These are phyloP conservation scores for Yarrowia sp. DNA, from an alignment of 805 yeast species.

Conservation along the genomic window DNA sequence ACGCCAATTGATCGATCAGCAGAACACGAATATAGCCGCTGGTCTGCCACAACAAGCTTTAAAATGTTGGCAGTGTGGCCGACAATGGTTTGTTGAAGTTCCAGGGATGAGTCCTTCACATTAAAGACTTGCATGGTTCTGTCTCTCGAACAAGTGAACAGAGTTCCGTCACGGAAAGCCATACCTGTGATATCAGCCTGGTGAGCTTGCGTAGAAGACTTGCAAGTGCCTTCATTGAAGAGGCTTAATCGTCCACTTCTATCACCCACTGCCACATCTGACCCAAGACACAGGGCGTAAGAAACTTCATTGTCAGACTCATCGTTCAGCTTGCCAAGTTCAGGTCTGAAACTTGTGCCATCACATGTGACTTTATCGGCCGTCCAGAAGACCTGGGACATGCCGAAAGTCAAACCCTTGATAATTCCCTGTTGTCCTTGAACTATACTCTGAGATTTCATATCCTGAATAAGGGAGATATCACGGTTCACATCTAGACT, in stretches of 20 bases:
- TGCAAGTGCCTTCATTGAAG: background rate
- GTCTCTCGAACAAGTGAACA: conserved; percentile 57
- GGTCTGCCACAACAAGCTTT: conserved; percentile 50
- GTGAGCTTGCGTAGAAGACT: conserved; percentile 18
- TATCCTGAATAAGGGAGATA: background rate
- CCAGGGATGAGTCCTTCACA: conserved; percentile 53
- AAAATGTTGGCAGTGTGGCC: conserved; percentile 63
- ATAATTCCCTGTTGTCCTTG: conserved; percentile 17
- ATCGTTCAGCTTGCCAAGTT: conserved; percentile 2
- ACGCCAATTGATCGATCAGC: conserved; percentile 67
- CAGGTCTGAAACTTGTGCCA: conserved; percentile 7
- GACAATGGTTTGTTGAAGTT: conserved; percentile 64
- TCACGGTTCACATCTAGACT: conserved; percentile 1
- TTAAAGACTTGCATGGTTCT: conserved; percentile 65
- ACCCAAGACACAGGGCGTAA: background rate
- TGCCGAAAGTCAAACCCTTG: conserved; percentile 24
- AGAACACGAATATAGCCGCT: conserved; percentile 60
- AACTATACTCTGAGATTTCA: conserved; percentile 13
- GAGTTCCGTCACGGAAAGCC: conserved; percentile 25
- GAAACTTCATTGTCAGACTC: conserved; percentile 30
- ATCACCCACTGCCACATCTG: conserved; percentile 9
- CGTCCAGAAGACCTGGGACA: conserved; percentile 18
- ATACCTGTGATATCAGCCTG: conserved; percentile 26
- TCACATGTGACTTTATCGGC: conserved; percentile 14
- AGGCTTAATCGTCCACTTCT: background rate